Conservation (phyloP, 352 stramenopile species). For the Pythium aristosporum region DNA sequence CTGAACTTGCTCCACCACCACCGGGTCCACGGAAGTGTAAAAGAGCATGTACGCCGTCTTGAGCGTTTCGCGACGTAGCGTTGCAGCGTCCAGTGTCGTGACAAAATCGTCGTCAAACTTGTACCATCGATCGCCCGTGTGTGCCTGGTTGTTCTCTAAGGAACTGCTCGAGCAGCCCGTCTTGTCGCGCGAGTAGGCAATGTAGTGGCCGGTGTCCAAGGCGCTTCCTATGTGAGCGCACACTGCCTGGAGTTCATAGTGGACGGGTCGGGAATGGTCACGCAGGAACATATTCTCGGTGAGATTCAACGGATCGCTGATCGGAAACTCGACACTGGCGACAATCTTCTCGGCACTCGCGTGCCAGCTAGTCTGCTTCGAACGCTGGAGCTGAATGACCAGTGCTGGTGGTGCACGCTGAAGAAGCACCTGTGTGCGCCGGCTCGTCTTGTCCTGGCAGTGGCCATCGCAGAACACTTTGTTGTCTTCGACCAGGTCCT, state of each 20-base stretch:
- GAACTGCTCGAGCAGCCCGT: too few species aligned
- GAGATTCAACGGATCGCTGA: slow-evolving; percentile 49
- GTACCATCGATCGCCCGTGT: slow-evolving; percentile 43
- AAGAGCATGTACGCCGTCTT: slow-evolving; percentile 76
- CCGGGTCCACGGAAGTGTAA: slow-evolving; percentile 38
- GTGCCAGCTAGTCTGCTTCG: slow-evolving; percentile 44
- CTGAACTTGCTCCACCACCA: not conserved
- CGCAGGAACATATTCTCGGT: slow-evolving; percentile 67
- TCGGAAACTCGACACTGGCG: slow-evolving; percentile 60
- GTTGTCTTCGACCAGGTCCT: slow-evolving; percentile 65
- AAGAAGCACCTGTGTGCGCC: slow-evolving; percentile 69
- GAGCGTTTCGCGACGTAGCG: slow-evolving; percentile 50
- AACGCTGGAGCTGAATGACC: slow-evolving; percentile 70
- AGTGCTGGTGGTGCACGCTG: slow-evolving; percentile 54
- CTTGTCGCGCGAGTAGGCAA: slow-evolving; percentile 50
- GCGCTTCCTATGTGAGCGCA: slow-evolving; percentile 68
- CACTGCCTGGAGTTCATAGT: slow-evolving; percentile 63
- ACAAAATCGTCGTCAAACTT: slow-evolving; percentile 74
- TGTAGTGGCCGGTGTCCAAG: slow-evolving; percentile 72
- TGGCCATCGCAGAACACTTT: slow-evolving; percentile 67
- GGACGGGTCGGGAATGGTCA: slow-evolving; percentile 36
- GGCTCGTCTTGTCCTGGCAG: slow-evolving; percentile 66
- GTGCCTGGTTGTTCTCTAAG: not conserved
- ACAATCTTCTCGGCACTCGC: slow-evolving; percentile 49
- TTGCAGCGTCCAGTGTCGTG: slow-evolving; percentile 40